These are phyloP conservation scores for Ceratocystis albifundus DNA, from an alignment of 2,329 filamentous ascomycete species.

Conservation along the genomic window DNA sequence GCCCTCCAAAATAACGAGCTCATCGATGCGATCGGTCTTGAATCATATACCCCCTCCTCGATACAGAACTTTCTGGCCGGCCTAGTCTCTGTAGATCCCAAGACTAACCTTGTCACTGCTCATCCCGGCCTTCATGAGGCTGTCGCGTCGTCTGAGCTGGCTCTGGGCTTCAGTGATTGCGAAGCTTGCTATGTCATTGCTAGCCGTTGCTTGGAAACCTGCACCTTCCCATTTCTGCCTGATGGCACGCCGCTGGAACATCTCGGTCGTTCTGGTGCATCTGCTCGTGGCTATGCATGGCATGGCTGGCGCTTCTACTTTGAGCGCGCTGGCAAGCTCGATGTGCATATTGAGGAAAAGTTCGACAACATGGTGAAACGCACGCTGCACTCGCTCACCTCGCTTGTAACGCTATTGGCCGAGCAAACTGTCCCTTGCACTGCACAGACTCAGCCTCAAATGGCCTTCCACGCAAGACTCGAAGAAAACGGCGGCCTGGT, in stretches of 20 bases:
- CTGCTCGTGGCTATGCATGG: constrained; percentile 19
- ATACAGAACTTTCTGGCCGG: constrained; percentile 10
- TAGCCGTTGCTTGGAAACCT: constrained; percentile 22
- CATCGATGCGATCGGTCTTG: constrained; percentile 19
- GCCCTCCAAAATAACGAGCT: constrained; percentile 12
- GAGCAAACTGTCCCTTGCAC: constrained; percentile 21
- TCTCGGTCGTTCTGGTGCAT: constrained; percentile 13
- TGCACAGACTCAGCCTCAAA: constrained; percentile 16
- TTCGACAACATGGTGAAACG: constrained; percentile 23
- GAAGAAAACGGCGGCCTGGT: constrained; percentile 22
- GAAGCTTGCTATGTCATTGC: constrained; percentile 22
- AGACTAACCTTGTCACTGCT: constrained; percentile 3
- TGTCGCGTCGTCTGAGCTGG: constrained; percentile 13
- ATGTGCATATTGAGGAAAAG: constrained; percentile 22
- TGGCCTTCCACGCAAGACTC: constrained; percentile 21
- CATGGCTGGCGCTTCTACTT: constrained; percentile 21
- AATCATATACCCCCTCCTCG: constrained; percentile 10
- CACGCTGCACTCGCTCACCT: constrained; percentile 21
- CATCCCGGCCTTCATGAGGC: constrained; percentile 20
- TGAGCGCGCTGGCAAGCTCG: constrained; percentile 20
- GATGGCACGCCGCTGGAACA: constrained; percentile 21
- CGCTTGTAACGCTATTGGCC: constrained; percentile 20
- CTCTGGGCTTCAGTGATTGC: constrained; percentile 19
- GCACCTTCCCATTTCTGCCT: constrained; percentile 21
- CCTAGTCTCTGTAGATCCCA: constrained; percentile 13